Conservation (phyloP, 2,329 filamentous ascomycete species). For the Neoscytalidium dimidiatum region DNA sequence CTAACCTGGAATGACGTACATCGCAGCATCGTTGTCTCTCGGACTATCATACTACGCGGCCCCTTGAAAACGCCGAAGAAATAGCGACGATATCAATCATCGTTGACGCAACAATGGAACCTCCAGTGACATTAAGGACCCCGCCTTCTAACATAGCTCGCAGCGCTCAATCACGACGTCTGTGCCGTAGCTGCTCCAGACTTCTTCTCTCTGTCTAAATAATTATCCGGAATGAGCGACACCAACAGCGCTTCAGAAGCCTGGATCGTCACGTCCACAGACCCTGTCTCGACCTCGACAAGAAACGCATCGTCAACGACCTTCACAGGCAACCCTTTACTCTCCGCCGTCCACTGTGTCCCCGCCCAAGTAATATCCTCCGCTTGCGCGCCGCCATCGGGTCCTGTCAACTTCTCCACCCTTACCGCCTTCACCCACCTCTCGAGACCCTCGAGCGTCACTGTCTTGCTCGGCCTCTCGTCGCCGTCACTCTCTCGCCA, state of each 20-base stretch:
- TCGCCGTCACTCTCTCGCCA: constrained; percentile 1
- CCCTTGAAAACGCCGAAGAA: no score
- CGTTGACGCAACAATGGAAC: no score
- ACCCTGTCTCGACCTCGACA: neutral
- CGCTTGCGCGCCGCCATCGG: neutral
- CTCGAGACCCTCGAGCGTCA: neutral
- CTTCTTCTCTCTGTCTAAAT: neutral
- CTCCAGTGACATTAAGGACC: no score
- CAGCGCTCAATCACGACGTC: no score
- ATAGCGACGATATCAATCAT: no score
- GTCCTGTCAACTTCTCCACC: neutral
- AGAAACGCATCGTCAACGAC: neutral
- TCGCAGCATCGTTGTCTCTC: no score
- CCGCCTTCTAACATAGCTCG: no score
- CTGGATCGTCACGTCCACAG: neutral
- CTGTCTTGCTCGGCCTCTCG: neutral
- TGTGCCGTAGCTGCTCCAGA: no score
- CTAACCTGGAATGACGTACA: no score
- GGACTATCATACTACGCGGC: no score
- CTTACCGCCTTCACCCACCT: neutral
- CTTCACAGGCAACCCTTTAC: constrained; percentile 1
- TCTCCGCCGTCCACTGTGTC: constrained; percentile 10
- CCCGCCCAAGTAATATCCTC: constrained; percentile 5
- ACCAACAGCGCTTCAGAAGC: constrained; percentile 14
- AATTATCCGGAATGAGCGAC: neutral